phyloP scores from a whole-genome alignment of 2,329 filamentous ascomycete species.

The Pseudopyrenochaeta lycopersici region DNA sequence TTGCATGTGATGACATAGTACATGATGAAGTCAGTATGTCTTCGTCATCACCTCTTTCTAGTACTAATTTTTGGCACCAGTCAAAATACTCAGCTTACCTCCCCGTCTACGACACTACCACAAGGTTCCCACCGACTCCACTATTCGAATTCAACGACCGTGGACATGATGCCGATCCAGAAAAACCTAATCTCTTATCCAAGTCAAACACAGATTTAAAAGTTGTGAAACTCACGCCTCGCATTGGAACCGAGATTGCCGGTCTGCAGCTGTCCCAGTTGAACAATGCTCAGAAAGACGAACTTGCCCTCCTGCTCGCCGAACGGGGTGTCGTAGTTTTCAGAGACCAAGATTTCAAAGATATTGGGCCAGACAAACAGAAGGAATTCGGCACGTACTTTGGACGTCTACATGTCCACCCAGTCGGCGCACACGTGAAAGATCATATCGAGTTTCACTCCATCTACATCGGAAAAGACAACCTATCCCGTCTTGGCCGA shows the following conservation, averaged over 20 bases:
- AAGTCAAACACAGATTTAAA: slow-evolving; percentile 35
- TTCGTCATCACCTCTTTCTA: background rate
- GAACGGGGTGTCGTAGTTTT: slow-evolving; percentile 56
- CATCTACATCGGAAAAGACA: slow-evolving; percentile 36
- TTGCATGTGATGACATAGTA: slow-evolving; percentile 32
- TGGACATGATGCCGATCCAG: slow-evolving; percentile 53
- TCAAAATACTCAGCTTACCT: slow-evolving; percentile 49
- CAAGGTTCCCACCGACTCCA: slow-evolving; percentile 50
- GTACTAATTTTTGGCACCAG: slow-evolving; percentile 18
- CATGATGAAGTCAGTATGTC: slow-evolving; percentile 19
- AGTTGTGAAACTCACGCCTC: slow-evolving; percentile 30
- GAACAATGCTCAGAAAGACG: slow-evolving; percentile 55
- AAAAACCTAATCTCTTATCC: slow-evolving; percentile 54
- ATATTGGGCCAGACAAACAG: slow-evolving; percentile 54
- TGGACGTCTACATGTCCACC: slow-evolving; percentile 40
- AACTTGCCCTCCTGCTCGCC: slow-evolving; percentile 52
- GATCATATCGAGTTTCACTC: slow-evolving; percentile 37
- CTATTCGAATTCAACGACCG: slow-evolving; percentile 54
- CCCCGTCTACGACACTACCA: slow-evolving; percentile 48
- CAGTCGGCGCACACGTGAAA: slow-evolving; percentile 35
- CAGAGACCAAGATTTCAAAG: slow-evolving; percentile 58
- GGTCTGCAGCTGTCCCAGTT: slow-evolving; percentile 56
- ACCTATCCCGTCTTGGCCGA: slow-evolving; percentile 34
- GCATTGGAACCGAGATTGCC: slow-evolving; percentile 36
- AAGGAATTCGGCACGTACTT: slow-evolving; percentile 57